Base-by-base conservation (phyloP, 129 eudicot genomes). In the Gnaphalium uliginosum region DNA sequence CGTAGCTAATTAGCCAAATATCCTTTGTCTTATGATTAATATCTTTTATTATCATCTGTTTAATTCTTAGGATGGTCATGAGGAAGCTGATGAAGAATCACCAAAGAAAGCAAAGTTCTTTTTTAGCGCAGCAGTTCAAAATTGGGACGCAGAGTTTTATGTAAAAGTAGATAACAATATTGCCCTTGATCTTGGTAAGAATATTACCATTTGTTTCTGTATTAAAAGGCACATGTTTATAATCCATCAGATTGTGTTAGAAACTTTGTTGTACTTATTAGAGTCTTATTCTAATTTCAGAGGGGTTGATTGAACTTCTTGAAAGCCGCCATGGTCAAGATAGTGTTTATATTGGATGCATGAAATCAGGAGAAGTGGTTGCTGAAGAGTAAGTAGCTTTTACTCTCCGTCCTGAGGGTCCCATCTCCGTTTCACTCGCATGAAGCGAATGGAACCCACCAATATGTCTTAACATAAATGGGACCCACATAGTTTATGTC, bases 321-420 rank as follows among this genome's bases (percentile, higher is more conserved):
- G 86, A 86, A 70, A 90, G 88, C 75, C 90, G 88, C 0, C 94
- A 81, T 83, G 90, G 81, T 81, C 91, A 88, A 83, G 87, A 90
- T 74, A 83, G 86, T 83, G 81, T 92, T 65, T 93, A 88, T 73
- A 83, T 92, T 77, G 98, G 98, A 76, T 93, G 98, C 88, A 93
- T 93, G 98, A 93, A 90, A 81, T 93, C 98, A 33, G 98, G 98
- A 43, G 96, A 81, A 62, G 98, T 90, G 69, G 88, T 93, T 62
- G 71, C 89, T 27, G 97, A 89, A 80, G 93, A 81, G 97, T 92
- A 87, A 75, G 73, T 67, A 72, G 32, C 73, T 71, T 18, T 29
- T 11, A 29, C 22, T 51, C 61, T 25, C 35, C 0, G 43, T 43
- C 74, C 61, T 46, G n/a, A 11, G 48, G 17, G 48, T 10, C 48